Percentiles rank a stretch among this genome's conserved stretches.
phyloP scores from a whole-genome alignment of 108 stramenopile species.

The Nitzschia putrida region DNA sequence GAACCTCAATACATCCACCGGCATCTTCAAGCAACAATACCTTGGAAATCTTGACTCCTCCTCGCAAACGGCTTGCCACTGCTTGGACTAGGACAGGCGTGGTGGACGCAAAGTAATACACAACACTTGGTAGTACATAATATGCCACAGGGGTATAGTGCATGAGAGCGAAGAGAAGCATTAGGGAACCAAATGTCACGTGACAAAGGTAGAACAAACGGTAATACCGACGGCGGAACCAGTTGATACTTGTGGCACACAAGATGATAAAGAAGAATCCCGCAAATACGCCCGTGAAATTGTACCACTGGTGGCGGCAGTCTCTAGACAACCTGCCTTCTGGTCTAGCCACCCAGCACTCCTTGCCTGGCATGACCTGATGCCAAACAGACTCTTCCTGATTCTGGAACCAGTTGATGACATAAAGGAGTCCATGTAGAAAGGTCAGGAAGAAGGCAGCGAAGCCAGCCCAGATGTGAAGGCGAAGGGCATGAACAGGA shows the following conservation, averaged over 20 bases:
- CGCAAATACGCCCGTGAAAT: slow-evolving; percentile 36
- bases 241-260: slow-evolving; percentile 28
- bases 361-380: slow-evolving; percentile 15
- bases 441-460: too few relatives aligned
- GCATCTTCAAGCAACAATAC: slow-evolving; percentile 41
- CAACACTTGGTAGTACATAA: slow-evolving; percentile 33
- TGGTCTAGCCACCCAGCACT: slow-evolving; percentile 16
- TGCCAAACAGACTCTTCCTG: slow-evolving; percentile 8
- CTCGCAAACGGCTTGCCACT: slow-evolving; percentile 20
- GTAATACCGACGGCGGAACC: slow-evolving; percentile 40
- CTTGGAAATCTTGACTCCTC: slow-evolving; percentile 29
- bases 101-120: slow-evolving; percentile 47
- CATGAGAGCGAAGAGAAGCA: background rate
- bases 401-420: slow-evolving; percentile 10
- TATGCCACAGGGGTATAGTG: background rate
- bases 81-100: slow-evolving; percentile 32
- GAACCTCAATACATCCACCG: slow-evolving; percentile 48
- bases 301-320: slow-evolving; percentile 8
- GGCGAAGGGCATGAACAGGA: too few relatives aligned
- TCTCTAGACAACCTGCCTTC: background rate
- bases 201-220: slow-evolving; percentile 41
- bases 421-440: background rate
- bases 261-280: slow-evolving; percentile 31
- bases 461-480: too few relatives aligned
- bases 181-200: slow-evolving; percentile 11